Conservation (phyloP, 306 rosid species). For the Rubus idaeus region DNA sequence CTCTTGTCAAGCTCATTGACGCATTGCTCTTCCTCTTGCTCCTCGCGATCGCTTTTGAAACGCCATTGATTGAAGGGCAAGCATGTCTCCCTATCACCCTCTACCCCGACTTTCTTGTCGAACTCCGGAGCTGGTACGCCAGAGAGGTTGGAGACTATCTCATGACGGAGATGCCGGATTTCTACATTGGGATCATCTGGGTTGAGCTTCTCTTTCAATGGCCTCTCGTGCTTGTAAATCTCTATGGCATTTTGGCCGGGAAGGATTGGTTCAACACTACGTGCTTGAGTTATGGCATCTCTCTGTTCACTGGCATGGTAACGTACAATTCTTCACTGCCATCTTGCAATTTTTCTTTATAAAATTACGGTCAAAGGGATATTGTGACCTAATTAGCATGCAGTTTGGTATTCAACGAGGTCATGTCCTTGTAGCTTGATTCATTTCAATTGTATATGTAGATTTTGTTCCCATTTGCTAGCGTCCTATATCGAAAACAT, state of each 20-base stretch:
- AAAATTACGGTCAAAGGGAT: too few relatives aligned
- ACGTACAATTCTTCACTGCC: background rate
- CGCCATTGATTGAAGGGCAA: conserved; percentile 23
- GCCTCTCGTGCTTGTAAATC: conserved; percentile 21
- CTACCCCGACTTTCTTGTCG: conserved; percentile 4
- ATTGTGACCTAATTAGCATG: too few relatives aligned
- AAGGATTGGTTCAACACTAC: conserved; percentile 18
- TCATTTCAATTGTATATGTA: too few relatives aligned
- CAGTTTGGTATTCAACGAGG: too few relatives aligned
- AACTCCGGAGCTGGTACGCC: conserved; percentile 20
- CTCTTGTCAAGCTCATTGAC: conserved; percentile 16
- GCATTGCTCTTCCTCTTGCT: conserved; percentile 18
- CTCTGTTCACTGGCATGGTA: conserved; percentile 17
- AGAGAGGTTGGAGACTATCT: conserved; percentile 12
- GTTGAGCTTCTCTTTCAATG: conserved; percentile 23
- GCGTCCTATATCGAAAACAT: too few relatives aligned
- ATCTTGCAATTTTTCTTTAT: background rate
- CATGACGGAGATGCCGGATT: conserved; percentile 15
- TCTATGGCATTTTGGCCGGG: conserved; percentile 11
- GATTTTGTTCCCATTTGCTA: too few relatives aligned
- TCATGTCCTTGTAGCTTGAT: too few relatives aligned
- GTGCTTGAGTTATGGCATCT: conserved; percentile 20
- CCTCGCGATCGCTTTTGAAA: background rate
- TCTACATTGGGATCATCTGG: conserved; percentile 27
- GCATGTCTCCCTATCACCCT: conserved; percentile 12